These are phyloP conservation scores for Cladosporium halotolerans DNA, from an alignment of 2,329 filamentous ascomycete species.

Conservation along the genomic window DNA sequence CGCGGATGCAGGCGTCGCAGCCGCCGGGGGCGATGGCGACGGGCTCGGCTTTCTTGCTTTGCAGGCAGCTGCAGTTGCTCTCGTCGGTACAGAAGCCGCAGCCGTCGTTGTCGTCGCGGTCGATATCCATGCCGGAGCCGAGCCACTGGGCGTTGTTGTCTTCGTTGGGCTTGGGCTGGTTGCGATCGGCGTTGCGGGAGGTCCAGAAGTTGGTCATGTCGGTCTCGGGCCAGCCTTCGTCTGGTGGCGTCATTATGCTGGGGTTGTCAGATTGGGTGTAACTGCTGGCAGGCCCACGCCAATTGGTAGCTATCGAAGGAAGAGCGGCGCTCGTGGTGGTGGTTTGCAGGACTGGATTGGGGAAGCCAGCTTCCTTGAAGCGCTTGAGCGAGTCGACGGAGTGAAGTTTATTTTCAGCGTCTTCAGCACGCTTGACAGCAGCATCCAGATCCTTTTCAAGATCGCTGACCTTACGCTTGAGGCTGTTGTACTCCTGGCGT, in stretches of 20 bases:
- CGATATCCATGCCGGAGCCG: conserved; percentile 15
- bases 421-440: conserved; percentile 5
- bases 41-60: background rate
- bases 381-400: background rate
- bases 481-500: background rate
- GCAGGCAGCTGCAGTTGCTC: conserved; percentile 22
- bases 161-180: conserved; percentile 5
- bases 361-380: conserved; percentile 2
- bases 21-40: conserved; percentile 19
- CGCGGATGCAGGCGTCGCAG: conserved; percentile 23
- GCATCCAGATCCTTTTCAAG: conserved; percentile 1
- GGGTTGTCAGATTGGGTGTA: background rate
- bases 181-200: background rate
- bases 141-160: conserved; percentile 13
- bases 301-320: conserved; percentile 11
- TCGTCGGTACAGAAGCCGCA: conserved; percentile 28
- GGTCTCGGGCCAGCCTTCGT: background rate
- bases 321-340: background rate
- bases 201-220: conserved; percentile 19
- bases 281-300: conserved; percentile 12
- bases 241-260: background rate
- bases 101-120: conserved; percentile 15
- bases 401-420: conserved; percentile 10
- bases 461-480: background rate
- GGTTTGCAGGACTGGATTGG: background rate